phyloP scores from a whole-genome alignment of 139 green algal species.

The Yamagishiella unicocca region DNA sequence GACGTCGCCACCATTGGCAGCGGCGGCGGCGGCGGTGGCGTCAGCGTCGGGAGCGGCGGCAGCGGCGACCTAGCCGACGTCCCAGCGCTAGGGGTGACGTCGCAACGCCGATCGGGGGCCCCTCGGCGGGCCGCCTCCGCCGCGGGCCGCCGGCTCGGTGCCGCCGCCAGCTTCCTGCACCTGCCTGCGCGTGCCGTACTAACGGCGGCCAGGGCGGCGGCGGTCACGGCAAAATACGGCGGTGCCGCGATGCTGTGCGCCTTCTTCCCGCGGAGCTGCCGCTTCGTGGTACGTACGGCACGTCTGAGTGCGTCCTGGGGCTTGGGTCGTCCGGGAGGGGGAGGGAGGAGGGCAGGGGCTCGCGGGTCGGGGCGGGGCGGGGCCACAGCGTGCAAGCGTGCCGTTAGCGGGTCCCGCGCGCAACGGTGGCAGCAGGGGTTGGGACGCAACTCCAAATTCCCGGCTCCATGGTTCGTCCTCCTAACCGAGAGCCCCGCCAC shows the following conservation, averaged over 20 bases:
- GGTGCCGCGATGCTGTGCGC: constrained; percentile 7
- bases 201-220: not conserved
- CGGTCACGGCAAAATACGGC: not conserved
- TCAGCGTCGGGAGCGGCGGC: not conserved
- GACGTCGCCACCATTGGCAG: not conserved
- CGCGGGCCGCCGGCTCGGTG: not conserved
- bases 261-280: constrained; percentile 28
- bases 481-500: too few relatives aligned
- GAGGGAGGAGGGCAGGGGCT: too few relatives aligned
- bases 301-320: not conserved
- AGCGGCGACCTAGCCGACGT: too few relatives aligned
- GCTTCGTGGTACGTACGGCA: constrained; percentile 10
- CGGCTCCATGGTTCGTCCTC: too few relatives aligned
- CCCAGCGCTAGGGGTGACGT: too few relatives aligned
- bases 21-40: not conserved
- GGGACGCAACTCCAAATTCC: too few relatives aligned
- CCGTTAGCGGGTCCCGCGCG: too few relatives aligned
- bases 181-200: not conserved
- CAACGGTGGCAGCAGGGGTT: too few relatives aligned
- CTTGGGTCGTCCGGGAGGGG: not conserved
- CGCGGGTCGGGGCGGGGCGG: too few relatives aligned
- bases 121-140: not conserved
- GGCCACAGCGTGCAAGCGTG: too few relatives aligned
- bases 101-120: too few relatives aligned
- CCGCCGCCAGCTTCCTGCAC: not conserved